Percentiles rank a stretch among this genome's conserved stretches.
phyloP scores from a whole-genome alignment of 768 basidiomycete species.

The Boletus subcaerulescens region DNA sequence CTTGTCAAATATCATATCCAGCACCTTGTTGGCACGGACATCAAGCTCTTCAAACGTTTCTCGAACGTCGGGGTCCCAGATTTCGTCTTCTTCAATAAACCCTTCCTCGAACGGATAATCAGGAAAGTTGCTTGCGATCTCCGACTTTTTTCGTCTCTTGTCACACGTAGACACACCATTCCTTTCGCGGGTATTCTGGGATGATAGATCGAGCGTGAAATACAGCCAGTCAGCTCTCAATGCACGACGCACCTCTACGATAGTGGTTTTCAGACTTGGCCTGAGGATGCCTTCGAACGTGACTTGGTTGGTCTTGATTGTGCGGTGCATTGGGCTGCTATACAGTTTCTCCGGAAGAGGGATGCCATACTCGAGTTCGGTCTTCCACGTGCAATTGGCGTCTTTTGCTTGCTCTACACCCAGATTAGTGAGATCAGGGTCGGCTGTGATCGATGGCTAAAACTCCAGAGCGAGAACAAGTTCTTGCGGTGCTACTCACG shows the following conservation, averaged over 20 bases:
- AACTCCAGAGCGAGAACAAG: background rate
- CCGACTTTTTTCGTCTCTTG: conserved; percentile 47
- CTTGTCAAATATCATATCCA: conserved; percentile 54
- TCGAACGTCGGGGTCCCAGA: conserved; percentile 54
- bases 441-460: conserved; percentile 40
- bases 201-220: background rate
- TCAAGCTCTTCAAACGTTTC: conserved; percentile 50
- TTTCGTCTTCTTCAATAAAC: conserved; percentile 59
- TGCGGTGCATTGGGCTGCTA: conserved; percentile 61
- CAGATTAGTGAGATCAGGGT: conserved; percentile 57
- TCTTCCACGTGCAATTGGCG: conserved; percentile 46
- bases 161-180: conserved; percentile 73
- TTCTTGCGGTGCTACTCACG: conserved; percentile 43
- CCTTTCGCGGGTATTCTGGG: conserved; percentile 63
- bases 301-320: conserved; percentile 53
- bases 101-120: conserved; percentile 52
- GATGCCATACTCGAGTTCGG: conserved; percentile 40
- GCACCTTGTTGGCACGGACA: conserved; percentile 45
- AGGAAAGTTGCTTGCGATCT: conserved; percentile 48
- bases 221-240: background rate
- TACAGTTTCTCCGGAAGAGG: conserved; percentile 56
- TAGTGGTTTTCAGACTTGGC: conserved; percentile 32
- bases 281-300: conserved; percentile 47
- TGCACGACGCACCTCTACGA: conserved; percentile 51
- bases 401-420: conserved; percentile 55